Base-by-base conservation (phyloP, 2,329 filamentous ascomycete species). In the Fusarium nisikadoi region DNA sequence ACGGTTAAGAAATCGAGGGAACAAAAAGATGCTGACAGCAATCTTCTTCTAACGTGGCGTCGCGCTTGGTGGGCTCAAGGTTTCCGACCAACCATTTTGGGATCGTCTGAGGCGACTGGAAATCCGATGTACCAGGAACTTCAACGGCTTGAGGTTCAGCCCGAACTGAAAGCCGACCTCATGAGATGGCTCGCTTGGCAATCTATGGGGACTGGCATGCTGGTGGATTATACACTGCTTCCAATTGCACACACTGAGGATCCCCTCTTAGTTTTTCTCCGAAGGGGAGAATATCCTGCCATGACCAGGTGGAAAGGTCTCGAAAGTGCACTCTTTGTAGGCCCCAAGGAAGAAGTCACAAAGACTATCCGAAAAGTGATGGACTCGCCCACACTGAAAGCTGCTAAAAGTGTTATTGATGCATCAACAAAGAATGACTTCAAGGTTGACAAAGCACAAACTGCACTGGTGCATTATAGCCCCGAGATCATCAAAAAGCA, bases 31-130 rank as follows among this genome's bases (percentile, higher is more conserved):
- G 93, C 93, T 8, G 93, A 98, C 79, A 92, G 92, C 77, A 88
- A 91, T 65, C 83, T 98, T 65, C 86, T 98, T 53, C 84, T 97
- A 63, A 92, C 93, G 58, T 98, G 96, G 96, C 89, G 95, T 67
- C 89, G 94, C 49, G 95, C 95, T 6, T 98, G 95, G 94, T 98
- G 94, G 93, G 94, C 95, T 1, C 91, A 97, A 77, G 96, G 95
- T 16, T 98, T 98, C 83, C 90, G 87, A 70, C 95, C 96, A 0
- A 86, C 96, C 12, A 92, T 98, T 43, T 83, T 98, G 62, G 91
- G 93, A 55, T 88, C 90, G 20, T 90, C 88, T 2, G 95, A 98
- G 79, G 94, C 95, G 23, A 92, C 91, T 86, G 91, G 90, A 77
- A 96, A 97, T 78, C 93, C 93, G 2, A 83, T 93, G 25, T 97